Conservation (phyloP, 306 rosid species). For the Cicer arietinum region DNA sequence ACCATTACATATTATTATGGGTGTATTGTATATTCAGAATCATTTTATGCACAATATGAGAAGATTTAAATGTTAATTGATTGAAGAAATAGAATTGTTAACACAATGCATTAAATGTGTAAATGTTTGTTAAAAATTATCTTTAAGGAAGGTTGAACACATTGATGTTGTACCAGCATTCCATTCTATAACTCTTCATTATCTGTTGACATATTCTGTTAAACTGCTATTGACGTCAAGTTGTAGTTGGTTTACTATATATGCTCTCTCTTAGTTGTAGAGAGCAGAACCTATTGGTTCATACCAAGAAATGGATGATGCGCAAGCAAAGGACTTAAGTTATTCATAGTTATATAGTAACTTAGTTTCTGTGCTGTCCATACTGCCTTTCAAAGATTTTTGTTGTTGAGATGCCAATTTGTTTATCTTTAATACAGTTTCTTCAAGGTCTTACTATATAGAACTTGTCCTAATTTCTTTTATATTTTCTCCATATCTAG, state of each 20-base stretch:
- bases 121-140: conserved; percentile 22
- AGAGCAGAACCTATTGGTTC: background rate
- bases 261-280: conserved; percentile 20
- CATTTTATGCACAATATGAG: conserved; percentile 22
- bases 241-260: conserved; percentile 5
- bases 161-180: conserved; percentile 9
- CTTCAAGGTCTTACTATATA: conserved; percentile 16
- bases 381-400: conserved; percentile 12
- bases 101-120: background rate
- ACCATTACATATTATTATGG: background rate
- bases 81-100: conserved; percentile 28
- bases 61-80: conserved; percentile 23
- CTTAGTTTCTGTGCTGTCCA: background rate
- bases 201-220: conserved; percentile 21
- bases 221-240: background rate
- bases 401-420: conserved; percentile 30
- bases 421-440: conserved; percentile 12
- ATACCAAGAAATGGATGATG: background rate
- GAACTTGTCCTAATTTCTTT: conserved; percentile 36
- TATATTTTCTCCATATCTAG: conserved; percentile 54
- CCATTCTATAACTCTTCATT: conserved; percentile 2
- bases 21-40: background rate
- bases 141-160: conserved; percentile 12
- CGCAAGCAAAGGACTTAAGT: background rate
- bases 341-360: background rate